These are phyloP conservation scores for Bombardia bombarda DNA, from an alignment of 495 filamentous ascomycete species.

Conservation along the genomic window DNA sequence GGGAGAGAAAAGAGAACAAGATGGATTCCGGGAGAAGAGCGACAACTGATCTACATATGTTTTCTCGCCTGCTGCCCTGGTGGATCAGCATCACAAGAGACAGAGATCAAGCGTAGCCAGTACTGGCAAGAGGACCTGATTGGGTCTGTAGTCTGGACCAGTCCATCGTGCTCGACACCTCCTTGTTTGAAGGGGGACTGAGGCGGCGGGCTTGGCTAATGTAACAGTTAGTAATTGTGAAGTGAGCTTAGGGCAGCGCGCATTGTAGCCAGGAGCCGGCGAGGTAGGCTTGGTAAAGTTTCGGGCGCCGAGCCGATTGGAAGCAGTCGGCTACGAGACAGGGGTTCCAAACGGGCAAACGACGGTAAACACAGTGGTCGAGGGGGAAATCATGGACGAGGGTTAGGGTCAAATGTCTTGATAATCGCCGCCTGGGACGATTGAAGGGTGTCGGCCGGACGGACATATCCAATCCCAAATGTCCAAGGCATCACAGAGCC, in stretches of 20 bases:
- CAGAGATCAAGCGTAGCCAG: background rate
- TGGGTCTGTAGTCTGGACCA: background rate
- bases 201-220: background rate
- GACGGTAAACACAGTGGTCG: background rate
- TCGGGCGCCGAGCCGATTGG: background rate
- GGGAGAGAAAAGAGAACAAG: constrained; percentile 3
- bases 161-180: background rate
- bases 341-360: background rate
- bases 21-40: background rate
- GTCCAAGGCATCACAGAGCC: too few species aligned
- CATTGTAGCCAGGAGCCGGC: too few species aligned
- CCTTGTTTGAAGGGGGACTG: background rate
- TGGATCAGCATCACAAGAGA: too few species aligned
- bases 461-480: too few species aligned
- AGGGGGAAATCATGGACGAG: background rate
- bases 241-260: too few species aligned
- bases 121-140: background rate
- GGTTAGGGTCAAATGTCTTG: background rate
- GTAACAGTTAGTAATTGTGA: too few species aligned
- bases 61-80: background rate
- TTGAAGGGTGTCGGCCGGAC: too few species aligned
- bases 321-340: background rate
- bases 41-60: background rate
- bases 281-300: background rate
- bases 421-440: too few species aligned